Percentiles rank a stretch among this genome's conserved stretches.
Conservation (phyloP, 495 filamentous ascomycete genomes). For the Hyaloscypha finlandica region DNA sequence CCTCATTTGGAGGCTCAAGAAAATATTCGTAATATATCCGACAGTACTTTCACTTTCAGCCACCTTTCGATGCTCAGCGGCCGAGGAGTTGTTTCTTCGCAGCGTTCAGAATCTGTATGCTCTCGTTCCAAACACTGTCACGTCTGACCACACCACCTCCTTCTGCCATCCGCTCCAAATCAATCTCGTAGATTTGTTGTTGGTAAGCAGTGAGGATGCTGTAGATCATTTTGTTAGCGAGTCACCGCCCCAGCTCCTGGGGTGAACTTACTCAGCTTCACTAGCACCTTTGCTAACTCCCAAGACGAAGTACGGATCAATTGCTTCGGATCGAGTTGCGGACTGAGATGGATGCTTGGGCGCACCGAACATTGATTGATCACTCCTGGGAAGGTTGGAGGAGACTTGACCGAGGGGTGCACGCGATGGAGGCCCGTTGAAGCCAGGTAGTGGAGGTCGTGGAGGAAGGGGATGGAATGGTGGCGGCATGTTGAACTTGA, state of each 20-base stretch:
- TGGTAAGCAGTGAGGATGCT: constrained; percentile 23
- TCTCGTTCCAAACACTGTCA: constrained; percentile 11
- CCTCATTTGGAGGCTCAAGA: background rate
- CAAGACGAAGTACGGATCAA: constrained; percentile 24
- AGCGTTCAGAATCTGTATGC: constrained; percentile 19
- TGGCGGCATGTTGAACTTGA: background rate
- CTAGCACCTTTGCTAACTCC: constrained; percentile 12
- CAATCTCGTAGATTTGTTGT: constrained; percentile 16
- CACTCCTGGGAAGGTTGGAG: background rate
- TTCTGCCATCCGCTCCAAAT: constrained; percentile 12
- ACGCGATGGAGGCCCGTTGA: background rate
- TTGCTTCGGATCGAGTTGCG: background rate
- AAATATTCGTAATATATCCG: background rate
- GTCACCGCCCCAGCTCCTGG: background rate
- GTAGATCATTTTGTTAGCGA: background rate
- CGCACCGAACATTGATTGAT: background rate
- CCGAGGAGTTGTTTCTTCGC: constrained; percentile 22
- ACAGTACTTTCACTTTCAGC: background rate
- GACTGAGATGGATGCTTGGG: background rate
- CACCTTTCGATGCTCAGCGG: background rate
- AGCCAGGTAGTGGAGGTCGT: background rate
- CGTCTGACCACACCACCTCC: background rate
- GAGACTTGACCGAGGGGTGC: constrained; percentile 2
- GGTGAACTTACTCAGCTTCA: constrained; percentile 19
- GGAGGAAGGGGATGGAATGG: background rate